Evolutionary conservation across 2,329 filamentous ascomycete genomes (phyloP).

Genomic region (Rutstroemia sp.): DNA sequence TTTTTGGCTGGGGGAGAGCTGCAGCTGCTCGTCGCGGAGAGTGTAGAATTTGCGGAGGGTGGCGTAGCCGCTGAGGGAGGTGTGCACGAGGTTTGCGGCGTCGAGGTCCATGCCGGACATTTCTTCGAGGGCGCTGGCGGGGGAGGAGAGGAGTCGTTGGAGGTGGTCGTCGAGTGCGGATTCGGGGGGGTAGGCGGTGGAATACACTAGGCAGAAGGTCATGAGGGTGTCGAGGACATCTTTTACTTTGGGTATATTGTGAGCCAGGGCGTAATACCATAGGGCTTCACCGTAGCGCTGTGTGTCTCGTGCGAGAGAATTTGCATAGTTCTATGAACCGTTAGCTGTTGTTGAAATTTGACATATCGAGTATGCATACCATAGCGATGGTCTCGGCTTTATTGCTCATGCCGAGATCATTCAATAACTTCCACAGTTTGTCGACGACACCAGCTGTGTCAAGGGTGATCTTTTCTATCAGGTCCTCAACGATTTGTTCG

Average conservation of each 20-base stretch:
- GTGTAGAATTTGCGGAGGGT: slow-evolving; percentile 87
- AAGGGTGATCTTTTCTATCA: slow-evolving; percentile 66
- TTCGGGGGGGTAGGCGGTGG: slow-evolving; percentile 66
- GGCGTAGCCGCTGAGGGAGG: slow-evolving; percentile 85
- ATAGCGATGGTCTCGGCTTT: slow-evolving; percentile 78
- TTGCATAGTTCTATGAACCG: slow-evolving; percentile 67
- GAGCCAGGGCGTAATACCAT: slow-evolving; percentile 84
- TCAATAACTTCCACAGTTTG: slow-evolving; percentile 71
- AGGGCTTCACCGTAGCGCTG: slow-evolving; percentile 79
- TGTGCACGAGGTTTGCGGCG: slow-evolving; percentile 75
- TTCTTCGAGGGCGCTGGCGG: slow-evolving; percentile 62
- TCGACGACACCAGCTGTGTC: slow-evolving; percentile 67
- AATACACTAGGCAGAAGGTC: slow-evolving; percentile 80
- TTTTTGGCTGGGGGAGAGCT: slow-evolving; percentile 31
- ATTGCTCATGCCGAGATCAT: slow-evolving; percentile 67
- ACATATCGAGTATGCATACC: slow-evolving; percentile 42
- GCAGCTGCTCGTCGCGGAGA: slow-evolving; percentile 63
- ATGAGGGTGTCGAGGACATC: slow-evolving; percentile 82
- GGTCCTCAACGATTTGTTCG: slow-evolving; percentile 63
- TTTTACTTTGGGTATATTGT: slow-evolving; percentile 70
- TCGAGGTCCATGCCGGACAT: slow-evolving; percentile 70
- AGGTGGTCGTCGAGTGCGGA: slow-evolving; percentile 68
- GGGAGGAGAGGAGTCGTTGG: slow-evolving; percentile 59
- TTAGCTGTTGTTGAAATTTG: slow-evolving; percentile 20
- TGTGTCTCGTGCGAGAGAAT: slow-evolving; percentile 63